Base-by-base conservation (phyloP, 2,329 filamentous ascomycete genomes). In the Fusarium brachygibbosum region DNA sequence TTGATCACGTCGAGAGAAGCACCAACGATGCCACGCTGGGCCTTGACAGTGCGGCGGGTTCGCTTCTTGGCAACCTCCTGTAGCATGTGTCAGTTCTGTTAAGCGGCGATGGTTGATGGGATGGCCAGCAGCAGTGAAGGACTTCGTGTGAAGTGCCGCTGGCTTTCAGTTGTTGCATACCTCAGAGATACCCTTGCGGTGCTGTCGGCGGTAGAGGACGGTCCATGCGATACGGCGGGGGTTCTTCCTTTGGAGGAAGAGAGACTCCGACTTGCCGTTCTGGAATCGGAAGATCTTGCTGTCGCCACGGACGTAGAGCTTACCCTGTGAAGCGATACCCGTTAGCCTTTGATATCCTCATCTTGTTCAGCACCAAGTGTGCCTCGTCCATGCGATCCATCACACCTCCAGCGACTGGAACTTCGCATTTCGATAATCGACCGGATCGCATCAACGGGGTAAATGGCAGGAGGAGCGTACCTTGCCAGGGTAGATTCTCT, bases 241-340 rank as follows among this genome's bases (percentile, higher is more conserved):
- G 91, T 99, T 99, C 93, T 99, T 99, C 90, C 96, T 95, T 90
- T 99, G 96, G 79, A 98, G 93, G 91, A 99, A 99, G 77, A 99
- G 93, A 77, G 94, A 97, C 88, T 99, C 96, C 86, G 93, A 95
- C 89, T 99, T 99, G 88, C 96, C 94, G 87, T 97, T 98, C 87
- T 97, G 94, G 93, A 99, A 99, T 83, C 96, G 94, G 93, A 99
- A 99, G 89, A 98, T 91, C 90, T 98, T 99, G 94, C 93, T 97
- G 90, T 99, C 96, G 83, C 95, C 94, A 86, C 96, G 94, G 90
- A 99, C 88, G 88, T 95, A 99, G 88, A 99, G 92, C 90, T 98
- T 98, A 88, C 96, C 96, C 96, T 98, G 82, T 81, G 66, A 71
- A 62, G 40, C 53, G 61, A 71, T 67, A 65, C 29, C 62, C 45